Evolutionary conservation across 805 yeast genomes (phyloP).

Genomic region (Candida railenensis): DNA sequence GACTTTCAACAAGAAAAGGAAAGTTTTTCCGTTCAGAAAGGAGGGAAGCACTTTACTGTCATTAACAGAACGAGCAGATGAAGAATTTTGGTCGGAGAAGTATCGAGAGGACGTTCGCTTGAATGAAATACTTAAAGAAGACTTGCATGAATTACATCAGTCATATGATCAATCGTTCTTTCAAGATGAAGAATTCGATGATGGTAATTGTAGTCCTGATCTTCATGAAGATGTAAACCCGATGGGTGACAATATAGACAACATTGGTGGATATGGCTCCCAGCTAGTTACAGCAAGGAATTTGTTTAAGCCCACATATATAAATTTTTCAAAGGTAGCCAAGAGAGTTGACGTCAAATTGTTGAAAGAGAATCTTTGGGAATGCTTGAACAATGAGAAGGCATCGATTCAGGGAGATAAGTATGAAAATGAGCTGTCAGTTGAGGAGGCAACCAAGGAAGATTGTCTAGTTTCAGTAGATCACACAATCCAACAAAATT

Average conservation of each 20-base stretch:
- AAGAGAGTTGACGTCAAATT: conserved; percentile 75
- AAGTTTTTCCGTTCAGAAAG: too few relatives aligned
- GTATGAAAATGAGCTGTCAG: too few relatives aligned
- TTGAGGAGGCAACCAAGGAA: background rate
- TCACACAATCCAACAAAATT: conserved; percentile 4
- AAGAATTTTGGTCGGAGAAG: conserved; percentile 15
- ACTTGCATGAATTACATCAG: conserved; percentile 19
- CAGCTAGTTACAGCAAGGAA: conserved; percentile 2
- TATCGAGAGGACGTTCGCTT: conserved; percentile 12
- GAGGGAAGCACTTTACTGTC: background rate
- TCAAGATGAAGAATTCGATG: conserved; percentile 2
- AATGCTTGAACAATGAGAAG: conserved; percentile 33
- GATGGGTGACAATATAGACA: conserved; percentile 5
- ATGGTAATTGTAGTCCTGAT: background rate
- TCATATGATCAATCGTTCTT: conserved; percentile 16
- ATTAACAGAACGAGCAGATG: conserved; percentile 1
- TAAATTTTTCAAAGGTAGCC: conserved; percentile 66
- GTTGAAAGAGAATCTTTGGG: conserved; percentile 78
- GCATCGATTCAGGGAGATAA: too few relatives aligned
- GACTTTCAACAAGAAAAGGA: conserved; percentile 15
- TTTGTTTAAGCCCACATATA: conserved; percentile 31
- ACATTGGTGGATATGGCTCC: conserved; percentile 3
- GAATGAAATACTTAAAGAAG: conserved; percentile 11
- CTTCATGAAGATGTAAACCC: background rate
- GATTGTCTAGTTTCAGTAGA: conserved; percentile 22